phyloP scores from a whole-genome alignment of 306 rosid species.

The Cicer cuneatum region DNA sequence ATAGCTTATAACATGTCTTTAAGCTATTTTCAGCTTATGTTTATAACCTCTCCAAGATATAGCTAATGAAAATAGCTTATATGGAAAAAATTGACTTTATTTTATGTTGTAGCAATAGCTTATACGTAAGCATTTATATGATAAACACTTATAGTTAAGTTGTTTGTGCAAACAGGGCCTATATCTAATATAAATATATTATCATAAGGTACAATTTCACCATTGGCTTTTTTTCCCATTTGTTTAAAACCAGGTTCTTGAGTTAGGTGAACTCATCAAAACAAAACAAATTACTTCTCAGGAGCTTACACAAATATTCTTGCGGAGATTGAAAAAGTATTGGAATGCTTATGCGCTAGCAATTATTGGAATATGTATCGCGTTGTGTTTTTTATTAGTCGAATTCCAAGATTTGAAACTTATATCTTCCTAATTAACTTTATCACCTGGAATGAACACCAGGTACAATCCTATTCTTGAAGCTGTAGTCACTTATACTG shows the following conservation, averaged over 20 bases:
- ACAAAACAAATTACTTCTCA: conserved; percentile 70
- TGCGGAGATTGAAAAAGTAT: conserved; percentile 65
- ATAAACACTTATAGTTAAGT: not conserved
- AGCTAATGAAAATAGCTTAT: too few relatives aligned
- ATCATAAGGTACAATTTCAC: conserved; percentile 23
- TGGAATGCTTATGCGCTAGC: conserved; percentile 28
- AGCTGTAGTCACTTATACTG: conserved; percentile 65
- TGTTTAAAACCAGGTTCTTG: conserved; percentile 62
- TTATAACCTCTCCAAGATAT: too few relatives aligned
- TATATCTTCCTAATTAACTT: conserved; percentile 11
- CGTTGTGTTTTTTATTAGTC: conserved; percentile 7
- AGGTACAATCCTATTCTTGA: conserved; percentile 74
- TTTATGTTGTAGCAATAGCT: too few relatives aligned
- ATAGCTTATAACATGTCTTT: too few relatives aligned
- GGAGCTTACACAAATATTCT: conserved; percentile 70
- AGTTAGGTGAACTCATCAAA: conserved; percentile 72
- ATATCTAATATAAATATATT: not conserved
- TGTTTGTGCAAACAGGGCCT: conserved; percentile 10
- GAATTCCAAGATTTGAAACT: not conserved
- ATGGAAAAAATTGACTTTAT: too few relatives aligned
- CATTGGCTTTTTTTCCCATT: not conserved
- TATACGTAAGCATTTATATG: too few relatives aligned
- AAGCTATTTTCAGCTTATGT: too few relatives aligned
- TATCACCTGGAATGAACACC: conserved; percentile 39
- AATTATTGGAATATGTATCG: conserved; percentile 10